Evolutionary conservation across 2,329 filamentous ascomycete species (phyloP).

Genomic region (Pestalotiopsis sp.): DNA sequence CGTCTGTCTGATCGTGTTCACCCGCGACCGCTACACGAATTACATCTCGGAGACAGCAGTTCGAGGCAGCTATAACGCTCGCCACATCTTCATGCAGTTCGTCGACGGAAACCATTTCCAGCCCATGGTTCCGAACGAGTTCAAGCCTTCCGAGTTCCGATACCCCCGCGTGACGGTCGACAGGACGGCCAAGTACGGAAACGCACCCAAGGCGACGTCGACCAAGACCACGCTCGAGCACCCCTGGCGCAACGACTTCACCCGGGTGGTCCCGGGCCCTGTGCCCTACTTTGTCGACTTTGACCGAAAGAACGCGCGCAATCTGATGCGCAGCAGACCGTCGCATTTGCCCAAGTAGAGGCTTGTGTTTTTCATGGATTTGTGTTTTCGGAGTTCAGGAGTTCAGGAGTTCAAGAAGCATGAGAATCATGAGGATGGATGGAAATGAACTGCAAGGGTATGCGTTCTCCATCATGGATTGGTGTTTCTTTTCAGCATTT

Average conservation of each 20-base stretch:
- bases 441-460: no score
- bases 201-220: conserved; percentile 21
- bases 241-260: conserved; percentile 29
- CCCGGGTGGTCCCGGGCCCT: conserved; percentile 21
- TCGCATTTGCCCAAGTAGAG: not conserved
- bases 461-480: no score
- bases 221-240: conserved; percentile 18
- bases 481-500: no score
- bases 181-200: conserved; percentile 21
- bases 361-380: no score
- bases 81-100: conserved; percentile 35
- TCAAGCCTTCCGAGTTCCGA: conserved; percentile 33
- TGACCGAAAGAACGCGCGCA: conserved; percentile 13
- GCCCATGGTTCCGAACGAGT: conserved; percentile 35
- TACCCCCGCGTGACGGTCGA: conserved; percentile 31
- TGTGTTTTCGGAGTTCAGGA: no score
- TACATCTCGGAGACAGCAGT: conserved; percentile 25
- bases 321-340: conserved; percentile 12
- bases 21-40: conserved; percentile 19
- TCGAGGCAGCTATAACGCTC: conserved; percentile 33
- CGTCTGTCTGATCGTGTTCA: conserved; percentile 34
- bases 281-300: conserved; percentile 23
- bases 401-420: no score
- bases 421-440: no score
- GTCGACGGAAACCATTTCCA: conserved; percentile 29